Conservation (phyloP, 306 rosid species). For the Prunus campanulata region DNA sequence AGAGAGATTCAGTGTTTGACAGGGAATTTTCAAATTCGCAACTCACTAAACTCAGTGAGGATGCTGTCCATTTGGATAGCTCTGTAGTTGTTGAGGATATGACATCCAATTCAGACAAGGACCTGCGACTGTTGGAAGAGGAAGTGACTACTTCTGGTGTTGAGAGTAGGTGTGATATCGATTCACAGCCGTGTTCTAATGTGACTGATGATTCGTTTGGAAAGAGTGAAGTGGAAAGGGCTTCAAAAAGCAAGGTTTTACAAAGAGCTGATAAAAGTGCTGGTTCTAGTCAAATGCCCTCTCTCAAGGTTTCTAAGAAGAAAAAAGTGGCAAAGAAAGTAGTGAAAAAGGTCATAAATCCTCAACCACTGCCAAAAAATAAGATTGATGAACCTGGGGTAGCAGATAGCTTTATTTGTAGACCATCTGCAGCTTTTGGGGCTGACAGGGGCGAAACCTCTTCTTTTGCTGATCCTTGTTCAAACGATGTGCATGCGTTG, state of each 20-base stretch:
- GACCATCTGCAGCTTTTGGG: constrained; percentile 26
- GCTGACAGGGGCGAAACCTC: constrained; percentile 28
- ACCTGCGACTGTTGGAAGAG: constrained; percentile 13
- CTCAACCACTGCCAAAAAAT: constrained; percentile 27
- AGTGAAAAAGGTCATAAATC: constrained; percentile 54
- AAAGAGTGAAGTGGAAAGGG: constrained; percentile 30
- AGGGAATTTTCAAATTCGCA: constrained; percentile 13
- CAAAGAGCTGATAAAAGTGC: constrained; percentile 17
- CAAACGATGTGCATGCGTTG: constrained; percentile 23
- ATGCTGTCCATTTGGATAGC: constrained; percentile 20
- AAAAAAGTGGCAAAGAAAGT: constrained; percentile 61
- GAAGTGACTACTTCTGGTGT: constrained; percentile 5
- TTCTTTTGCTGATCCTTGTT: constrained; percentile 28
- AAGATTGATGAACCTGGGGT: constrained; percentile 23
- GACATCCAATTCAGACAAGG: constrained; percentile 32
- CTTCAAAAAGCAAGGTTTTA: constrained; percentile 15
- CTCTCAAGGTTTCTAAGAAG: constrained; percentile 51
- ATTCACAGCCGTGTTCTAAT: constrained; percentile 28
- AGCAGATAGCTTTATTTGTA: constrained; percentile 16
- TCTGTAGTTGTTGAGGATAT: constrained; percentile 19
- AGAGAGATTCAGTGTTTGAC: constrained; percentile 7
- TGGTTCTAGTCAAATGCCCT: constrained; percentile 30
- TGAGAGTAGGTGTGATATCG: constrained; percentile 23
- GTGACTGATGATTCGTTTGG: constrained; percentile 19
- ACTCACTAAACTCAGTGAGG: not conserved